Evolutionary conservation across 805 yeast species (phyloP), one percentile per base, ranked within the genome.

Genomic region (Lachancea thermotolerans): DNA sequence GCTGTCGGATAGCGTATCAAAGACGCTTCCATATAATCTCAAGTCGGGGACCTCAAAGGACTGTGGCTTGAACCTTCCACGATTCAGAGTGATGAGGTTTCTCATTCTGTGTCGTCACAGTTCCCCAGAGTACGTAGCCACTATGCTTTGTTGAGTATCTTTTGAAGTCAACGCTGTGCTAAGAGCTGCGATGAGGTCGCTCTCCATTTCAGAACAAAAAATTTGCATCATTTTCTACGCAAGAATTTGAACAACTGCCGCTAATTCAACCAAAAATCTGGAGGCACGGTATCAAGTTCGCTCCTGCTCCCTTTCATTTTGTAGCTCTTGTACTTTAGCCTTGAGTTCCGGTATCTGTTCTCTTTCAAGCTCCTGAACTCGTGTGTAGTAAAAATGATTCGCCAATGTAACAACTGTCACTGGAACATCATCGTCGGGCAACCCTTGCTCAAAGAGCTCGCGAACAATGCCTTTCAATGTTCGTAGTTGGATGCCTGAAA

Each of bases 1-100:
- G 44, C 85, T 75, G 59, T 87, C 93, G 9, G 82, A 74, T 30
- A 85, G 76, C 0, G 85, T 75, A 59, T 88, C 95, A 56, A 87
- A 86, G 10, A 69, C 74, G 46, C 64, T 59, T 29, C 59, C 59
- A 11, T 57, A 39, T 21, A 63, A 39, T 14, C 51, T 46, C 29
- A 56, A 52, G 17, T 46, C 53, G 16, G 52, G 50, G 12, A 43
- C 38, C n/a, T 49, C 40, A 15, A 49, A 37, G 28, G 56, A 48
- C 8, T 44, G 39, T 7, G 66, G 66, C 37, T 46, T 52, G 18
- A 65, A 44, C 30, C 48, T 54, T 30, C 68, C 68, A 40, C 55
- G 58, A 43, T 65, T 64, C 29, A 64, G 53, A 10, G 63, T 58
- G 15, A 64, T 54, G 33, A 65, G 44, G 46, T 65, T 65, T 42